Conservation (phyloP, 1,284 basidiomycete genomes). For the Sanghuangporus sanghuang region DNA sequence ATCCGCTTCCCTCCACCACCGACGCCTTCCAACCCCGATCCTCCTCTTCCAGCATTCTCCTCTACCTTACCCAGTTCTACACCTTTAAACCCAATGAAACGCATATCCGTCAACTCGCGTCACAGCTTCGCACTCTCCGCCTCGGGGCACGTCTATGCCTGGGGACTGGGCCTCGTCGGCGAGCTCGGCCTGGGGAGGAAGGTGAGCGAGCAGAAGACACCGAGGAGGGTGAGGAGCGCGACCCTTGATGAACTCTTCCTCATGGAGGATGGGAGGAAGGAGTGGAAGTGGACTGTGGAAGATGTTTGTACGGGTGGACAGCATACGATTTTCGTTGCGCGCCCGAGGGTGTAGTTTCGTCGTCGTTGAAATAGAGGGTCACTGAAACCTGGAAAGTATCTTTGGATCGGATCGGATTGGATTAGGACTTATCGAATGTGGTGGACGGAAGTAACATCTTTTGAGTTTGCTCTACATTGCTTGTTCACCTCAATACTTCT, state of each 20-base stretch:
- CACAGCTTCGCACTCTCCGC: conserved; percentile 48
- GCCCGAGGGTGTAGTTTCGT: background rate
- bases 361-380: background rate
- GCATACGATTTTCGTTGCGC: conserved; percentile 33
- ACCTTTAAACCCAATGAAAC: conserved; percentile 35
- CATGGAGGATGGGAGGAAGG: background rate
- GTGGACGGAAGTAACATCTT: too few species aligned
- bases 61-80: background rate
- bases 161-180: conserved; percentile 44
- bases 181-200: conserved; percentile 33
- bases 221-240: conserved; percentile 21
- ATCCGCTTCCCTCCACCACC: conserved; percentile 41
- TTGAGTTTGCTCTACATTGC: too few species aligned
- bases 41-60: conserved; percentile 27
- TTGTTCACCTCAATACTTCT: too few species aligned
- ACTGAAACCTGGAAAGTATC: too few species aligned
- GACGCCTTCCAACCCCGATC: conserved; percentile 34
- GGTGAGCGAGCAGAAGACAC: conserved; percentile 24
- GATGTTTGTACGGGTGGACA: conserved; percentile 37
- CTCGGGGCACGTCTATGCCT: conserved; percentile 46
- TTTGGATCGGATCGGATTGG: too few species aligned
- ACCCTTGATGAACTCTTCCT: conserved; percentile 25
- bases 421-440: too few species aligned
- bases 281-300: conserved; percentile 31
- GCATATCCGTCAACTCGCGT: conserved; percentile 43